Evolutionary conservation across 225 moss, liverwort and hornwort genomes (phyloP), one percentile per base, ranked within the genome.

Genomic region (Polytrichum formosum): DNA sequence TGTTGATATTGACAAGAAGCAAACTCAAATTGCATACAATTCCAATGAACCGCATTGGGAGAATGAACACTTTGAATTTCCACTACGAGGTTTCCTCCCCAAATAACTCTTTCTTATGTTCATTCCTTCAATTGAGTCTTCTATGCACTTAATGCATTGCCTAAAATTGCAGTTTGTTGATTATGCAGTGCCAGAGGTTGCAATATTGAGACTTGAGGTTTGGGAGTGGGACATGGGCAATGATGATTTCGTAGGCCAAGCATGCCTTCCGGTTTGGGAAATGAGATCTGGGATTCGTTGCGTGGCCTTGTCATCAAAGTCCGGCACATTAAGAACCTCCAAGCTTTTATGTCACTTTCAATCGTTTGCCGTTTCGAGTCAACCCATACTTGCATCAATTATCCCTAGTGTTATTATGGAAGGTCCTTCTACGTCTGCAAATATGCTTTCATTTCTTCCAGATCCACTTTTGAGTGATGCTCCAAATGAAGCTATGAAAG

Each of bases 171-270:
- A 19, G 26, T 13, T 62, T 66, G 29, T 37, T 73, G 18, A 76
- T 65, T 58, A 0, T 73, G 65, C 86, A 98, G 98, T 92, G 56
- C 98, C 98, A 61, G 94, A 98, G 35, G 74, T 98, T 31, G 98
- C 98, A 6, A 67, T 98, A 16, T 56, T 98, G 67, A 80, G 94
- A 71, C 81, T 98, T 28, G 98, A 98, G 84, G 91, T 91, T 3
- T 90, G 90, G 87, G 98, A 98, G 76, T 10, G 83, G 1, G 98
- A 98, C 20, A 10, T 88, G 7, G 28, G 79, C 26, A 80, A 74
- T 56, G 92, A 98, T 69, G 92, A 98, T 37, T 91, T 98, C 83
- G 92, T 90, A 5, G 94, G 98, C n/a, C 98, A 98, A 74, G 78
- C 79, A 22, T 94, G 92, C 60, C 63, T 98, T 13, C 91, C 91